Evolutionary conservation across 1,139 yeast species (phyloP).

Genomic region (Candida sp.): DNA sequence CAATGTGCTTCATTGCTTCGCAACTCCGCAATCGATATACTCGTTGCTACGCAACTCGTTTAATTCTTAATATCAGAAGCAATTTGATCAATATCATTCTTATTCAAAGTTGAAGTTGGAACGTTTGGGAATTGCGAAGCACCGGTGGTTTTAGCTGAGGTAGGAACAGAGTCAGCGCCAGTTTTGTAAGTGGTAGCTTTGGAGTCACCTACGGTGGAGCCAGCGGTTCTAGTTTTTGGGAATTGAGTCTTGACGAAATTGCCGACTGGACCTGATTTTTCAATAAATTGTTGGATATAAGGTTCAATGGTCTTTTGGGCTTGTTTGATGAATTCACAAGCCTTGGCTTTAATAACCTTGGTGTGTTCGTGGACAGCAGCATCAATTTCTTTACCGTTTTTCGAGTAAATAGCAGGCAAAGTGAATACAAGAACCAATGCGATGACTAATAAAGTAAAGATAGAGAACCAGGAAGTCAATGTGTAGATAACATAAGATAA

Average conservation of each 20-base stretch:
- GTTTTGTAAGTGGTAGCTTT: slow-evolving; percentile 27
- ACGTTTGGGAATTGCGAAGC: slow-evolving; percentile 47
- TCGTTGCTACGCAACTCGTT: neutral
- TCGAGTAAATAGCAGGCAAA: slow-evolving; percentile 69
- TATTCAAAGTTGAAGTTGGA: slow-evolving; percentile 35
- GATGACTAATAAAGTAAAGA: slow-evolving; percentile 62
- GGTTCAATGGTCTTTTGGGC: slow-evolving; percentile 58
- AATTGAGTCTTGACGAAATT: slow-evolving; percentile 53
- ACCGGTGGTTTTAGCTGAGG: slow-evolving; percentile 21
- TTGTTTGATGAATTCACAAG: slow-evolving; percentile 44
- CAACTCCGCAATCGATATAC: neutral
- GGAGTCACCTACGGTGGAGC: slow-evolving; percentile 58
- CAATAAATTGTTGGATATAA: slow-evolving; percentile 40
- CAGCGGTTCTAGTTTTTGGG: slow-evolving; percentile 73
- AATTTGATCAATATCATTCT: slow-evolving; percentile 21
- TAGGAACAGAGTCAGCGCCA: slow-evolving; percentile 19
- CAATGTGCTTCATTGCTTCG: no score
- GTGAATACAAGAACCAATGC: slow-evolving; percentile 66
- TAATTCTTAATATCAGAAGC: slow-evolving; percentile 14
- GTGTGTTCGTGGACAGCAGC: slow-evolving; percentile 59
- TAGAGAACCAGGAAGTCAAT: slow-evolving; percentile 73
- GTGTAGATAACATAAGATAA: slow-evolving; percentile 61
- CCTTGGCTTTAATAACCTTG: slow-evolving; percentile 54
- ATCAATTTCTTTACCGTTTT: slow-evolving; percentile 80
- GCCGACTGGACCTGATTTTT: slow-evolving; percentile 65